Base-by-base conservation (phyloP, 768 basidiomycete genomes). In the Tricholoma matsutake region DNA sequence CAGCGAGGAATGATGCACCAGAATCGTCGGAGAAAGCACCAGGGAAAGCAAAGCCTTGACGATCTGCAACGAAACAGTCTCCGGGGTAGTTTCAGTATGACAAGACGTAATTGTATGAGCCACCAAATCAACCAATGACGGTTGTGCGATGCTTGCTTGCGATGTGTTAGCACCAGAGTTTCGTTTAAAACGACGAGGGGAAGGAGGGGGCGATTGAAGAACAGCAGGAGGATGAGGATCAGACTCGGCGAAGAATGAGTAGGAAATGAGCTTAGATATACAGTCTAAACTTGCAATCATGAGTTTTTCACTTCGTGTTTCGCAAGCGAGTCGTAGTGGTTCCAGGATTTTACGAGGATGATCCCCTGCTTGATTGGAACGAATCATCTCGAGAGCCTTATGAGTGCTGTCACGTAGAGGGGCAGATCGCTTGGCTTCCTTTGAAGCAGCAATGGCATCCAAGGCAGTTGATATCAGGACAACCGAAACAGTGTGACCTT, bases 241-340 rank as follows among this genome's bases (percentile, higher is more conserved):
- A 32, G 83, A 73, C 66, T 97, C 96, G 45, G 86, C 84, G 69
- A 98, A 98, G 83, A 98, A 98, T 25, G 94, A 95, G 74, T 98
- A 94, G 6, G 95, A 96, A 63, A 98, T 92, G 65, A 99, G 85
- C 75, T 99, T 99, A 58, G 94, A 93, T 62, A 98, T 94, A 69
- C 97, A 96, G 74, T 99, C 97, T 72, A 99, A 79, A 67, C 96
- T 96, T 16, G 95, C 92, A 71, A 97, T 93, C 89, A 95, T 92
- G 34, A 98, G 83, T 66, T 94, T 94, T 72, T 98, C 95, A 64
- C 83, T 91, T 56, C 88, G 84, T 4, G 96, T 98, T 79, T 98
- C 96, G 76, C 97, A 98, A 8, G 97, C 97, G 56, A 98, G 80
- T 54, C 93, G 86, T 58, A 99, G 81, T n/a, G 97, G 96, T 68